Percentiles rank a stretch among this genome's conserved stretches.
Conservation (phyloP, 2,329 filamentous ascomycete genomes). For the Diaporthe velutina region DNA sequence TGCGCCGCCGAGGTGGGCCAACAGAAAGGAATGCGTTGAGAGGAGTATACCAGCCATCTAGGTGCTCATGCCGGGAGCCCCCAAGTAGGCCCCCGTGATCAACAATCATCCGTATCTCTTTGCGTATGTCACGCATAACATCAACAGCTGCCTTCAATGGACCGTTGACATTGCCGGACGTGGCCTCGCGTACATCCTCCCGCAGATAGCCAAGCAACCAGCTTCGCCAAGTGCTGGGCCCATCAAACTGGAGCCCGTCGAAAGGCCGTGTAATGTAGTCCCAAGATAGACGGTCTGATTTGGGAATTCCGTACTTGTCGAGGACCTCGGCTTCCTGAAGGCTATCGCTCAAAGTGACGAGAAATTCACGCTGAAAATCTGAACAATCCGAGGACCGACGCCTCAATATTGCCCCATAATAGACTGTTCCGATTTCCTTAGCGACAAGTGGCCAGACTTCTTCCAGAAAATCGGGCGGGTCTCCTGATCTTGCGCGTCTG, state of each 20-base stretch:
- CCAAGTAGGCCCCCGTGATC: not conserved
- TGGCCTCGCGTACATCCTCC: not conserved
- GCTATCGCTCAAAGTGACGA: not conserved
- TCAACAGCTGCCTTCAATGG: slow-evolving; percentile 10
- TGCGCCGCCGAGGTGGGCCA: slow-evolving; percentile 9
- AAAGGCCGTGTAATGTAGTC: not conserved
- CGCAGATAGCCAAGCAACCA: slow-evolving; percentile 13
- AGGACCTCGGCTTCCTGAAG: not conserved
- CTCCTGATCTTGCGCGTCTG: not conserved
- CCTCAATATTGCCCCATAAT: not conserved
- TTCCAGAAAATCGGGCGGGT: not conserved
- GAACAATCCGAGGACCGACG: not conserved
- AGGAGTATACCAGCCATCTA: slow-evolving; percentile 18
- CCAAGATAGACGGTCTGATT: not conserved
- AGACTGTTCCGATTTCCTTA: not conserved
- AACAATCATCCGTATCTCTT: slow-evolving; percentile 9
- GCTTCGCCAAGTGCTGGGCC: not conserved
- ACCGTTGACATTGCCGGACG: not conserved
- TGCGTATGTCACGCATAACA: slow-evolving; percentile 17
- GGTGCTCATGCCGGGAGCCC: not conserved
- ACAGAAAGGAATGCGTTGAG: slow-evolving; percentile 2
- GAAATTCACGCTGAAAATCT: not conserved
- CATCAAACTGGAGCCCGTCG: not conserved
- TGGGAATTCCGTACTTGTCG: not conserved
- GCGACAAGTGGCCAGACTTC: slow-evolving; percentile 6